These are phyloP conservation scores for Saururus chinensis DNA, from an alignment of 164 flowering plant species.

Conservation along the genomic window DNA sequence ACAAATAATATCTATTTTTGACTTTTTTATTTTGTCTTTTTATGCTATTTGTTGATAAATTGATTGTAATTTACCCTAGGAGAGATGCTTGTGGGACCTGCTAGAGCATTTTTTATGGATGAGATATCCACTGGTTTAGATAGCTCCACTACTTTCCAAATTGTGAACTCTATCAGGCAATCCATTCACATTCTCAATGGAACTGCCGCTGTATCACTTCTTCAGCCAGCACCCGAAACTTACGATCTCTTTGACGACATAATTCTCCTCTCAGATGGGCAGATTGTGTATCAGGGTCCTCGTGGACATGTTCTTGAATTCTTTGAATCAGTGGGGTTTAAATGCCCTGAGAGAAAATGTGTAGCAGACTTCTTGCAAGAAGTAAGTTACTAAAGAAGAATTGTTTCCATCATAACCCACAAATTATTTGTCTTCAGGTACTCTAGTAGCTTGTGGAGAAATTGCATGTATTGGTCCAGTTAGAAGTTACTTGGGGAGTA, in stretches of 20 bases:
- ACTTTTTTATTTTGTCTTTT: conserved; percentile 16
- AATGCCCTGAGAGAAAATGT: conserved; percentile 28
- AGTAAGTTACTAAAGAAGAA: conserved; percentile 3
- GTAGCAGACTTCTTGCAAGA: conserved; percentile 31
- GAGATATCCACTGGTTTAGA: conserved; percentile 10
- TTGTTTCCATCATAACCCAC: neutral
- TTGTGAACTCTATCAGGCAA: conserved; percentile 3
- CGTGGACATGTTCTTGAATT: conserved; percentile 57
- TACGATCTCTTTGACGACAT: conserved; percentile 48
- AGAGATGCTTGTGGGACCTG: conserved; percentile 2
- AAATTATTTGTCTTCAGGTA: neutral
- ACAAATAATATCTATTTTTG: too few species aligned
- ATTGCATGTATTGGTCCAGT: too few species aligned
- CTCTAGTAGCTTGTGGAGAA: neutral
- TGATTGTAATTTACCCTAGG: neutral
- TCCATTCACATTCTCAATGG: conserved; percentile 5
- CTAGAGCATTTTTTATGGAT: conserved; percentile 10
- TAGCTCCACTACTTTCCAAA: conserved; percentile 6
- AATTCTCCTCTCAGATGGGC: conserved; percentile 77
- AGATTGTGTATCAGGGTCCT: conserved; percentile 89
- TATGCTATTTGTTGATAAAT: too few species aligned
- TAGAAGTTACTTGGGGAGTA: too few species aligned
- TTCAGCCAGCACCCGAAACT: conserved; percentile 52
- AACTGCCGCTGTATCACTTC: conserved; percentile 22
- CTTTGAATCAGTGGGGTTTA: conserved; percentile 42